Conservation (phyloP, 1,284 basidiomycete species). For the Puccinia hordei region DNA sequence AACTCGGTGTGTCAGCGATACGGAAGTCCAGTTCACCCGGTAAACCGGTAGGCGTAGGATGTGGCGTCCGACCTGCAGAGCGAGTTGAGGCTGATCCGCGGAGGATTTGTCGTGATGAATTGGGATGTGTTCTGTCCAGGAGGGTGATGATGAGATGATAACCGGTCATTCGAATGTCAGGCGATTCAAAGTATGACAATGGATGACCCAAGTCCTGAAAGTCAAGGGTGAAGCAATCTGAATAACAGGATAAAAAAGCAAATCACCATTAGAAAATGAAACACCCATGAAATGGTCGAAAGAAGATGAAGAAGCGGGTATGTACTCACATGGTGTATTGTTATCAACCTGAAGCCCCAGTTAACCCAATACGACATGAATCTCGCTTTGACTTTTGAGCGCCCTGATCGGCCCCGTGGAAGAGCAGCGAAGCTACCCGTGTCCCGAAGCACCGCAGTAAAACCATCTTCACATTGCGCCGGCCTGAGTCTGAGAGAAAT, state of each 20-base stretch:
- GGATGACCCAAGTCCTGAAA: background rate
- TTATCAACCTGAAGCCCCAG: too few relatives aligned
- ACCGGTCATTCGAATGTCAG: slow-evolving; percentile 33
- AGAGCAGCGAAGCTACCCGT: too few relatives aligned
- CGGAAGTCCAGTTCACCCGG: slow-evolving; percentile 46
- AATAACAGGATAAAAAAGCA: background rate
- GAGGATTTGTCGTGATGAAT: slow-evolving; percentile 40
- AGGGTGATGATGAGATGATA: slow-evolving; percentile 48
- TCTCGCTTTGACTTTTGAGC: too few relatives aligned
- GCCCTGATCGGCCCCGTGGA: too few relatives aligned
- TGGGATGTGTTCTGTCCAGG: slow-evolving; percentile 35
- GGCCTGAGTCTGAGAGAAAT: too few relatives aligned
- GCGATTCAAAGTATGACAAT: background rate
- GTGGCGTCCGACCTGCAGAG: slow-evolving; percentile 45
- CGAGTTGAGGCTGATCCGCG: slow-evolving; percentile 37
- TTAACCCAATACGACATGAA: too few relatives aligned
- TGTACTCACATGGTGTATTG: too few relatives aligned
- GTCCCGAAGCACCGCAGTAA: too few relatives aligned
- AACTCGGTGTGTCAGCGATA: slow-evolving; percentile 35
- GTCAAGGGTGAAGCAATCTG: background rate
- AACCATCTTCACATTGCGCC: too few relatives aligned
- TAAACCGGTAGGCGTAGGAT: slow-evolving; percentile 44
- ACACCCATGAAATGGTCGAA: too few relatives aligned
- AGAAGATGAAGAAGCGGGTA: too few relatives aligned
- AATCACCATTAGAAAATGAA: too few relatives aligned